A percentile compares a stretch with the other conserved stretches of the same genome.
Conservation (phyloP, 768 basidiomycete genomes). For the Boletus subcaerulescens region DNA sequence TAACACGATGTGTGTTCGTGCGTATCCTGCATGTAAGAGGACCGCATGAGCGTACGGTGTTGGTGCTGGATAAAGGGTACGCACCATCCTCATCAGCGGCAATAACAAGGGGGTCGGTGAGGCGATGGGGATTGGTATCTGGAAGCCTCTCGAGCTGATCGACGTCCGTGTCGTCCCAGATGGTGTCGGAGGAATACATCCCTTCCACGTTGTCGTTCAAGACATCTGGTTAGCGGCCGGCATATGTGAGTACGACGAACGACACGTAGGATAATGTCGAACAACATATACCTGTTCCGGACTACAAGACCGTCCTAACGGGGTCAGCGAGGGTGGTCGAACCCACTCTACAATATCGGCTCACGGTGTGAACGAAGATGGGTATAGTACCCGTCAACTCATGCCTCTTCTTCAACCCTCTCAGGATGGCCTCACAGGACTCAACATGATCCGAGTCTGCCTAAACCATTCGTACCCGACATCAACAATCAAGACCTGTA, state of each 20-base stretch:
- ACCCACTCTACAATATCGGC: conserved; percentile 9
- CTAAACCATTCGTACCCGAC: conserved; percentile 16
- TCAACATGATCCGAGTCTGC: conserved; percentile 44
- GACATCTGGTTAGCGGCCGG: conserved; percentile 29
- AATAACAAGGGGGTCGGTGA: conserved; percentile 45
- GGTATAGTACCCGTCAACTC: conserved; percentile 40
- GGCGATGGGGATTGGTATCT: conserved; percentile 42
- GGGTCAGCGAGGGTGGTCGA: background rate
- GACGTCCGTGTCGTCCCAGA: conserved; percentile 47
- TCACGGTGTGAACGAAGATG: conserved; percentile 57
- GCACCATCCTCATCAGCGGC: conserved; percentile 36
- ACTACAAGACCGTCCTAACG: conserved; percentile 29
- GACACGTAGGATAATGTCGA: background rate
- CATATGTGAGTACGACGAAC: background rate
- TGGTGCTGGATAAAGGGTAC: background rate
- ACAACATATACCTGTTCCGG: conserved; percentile 41
- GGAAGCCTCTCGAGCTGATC: conserved; percentile 45
- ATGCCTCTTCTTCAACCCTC: conserved; percentile 48
- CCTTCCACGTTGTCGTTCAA: conserved; percentile 46
- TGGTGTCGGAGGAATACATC: conserved; percentile 30
- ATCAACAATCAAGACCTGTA: no score
- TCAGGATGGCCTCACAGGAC: conserved; percentile 44
- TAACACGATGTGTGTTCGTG: conserved; percentile 39
- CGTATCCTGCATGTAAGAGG: background rate
- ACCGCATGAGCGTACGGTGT: background rate